Base-by-base conservation (phyloP, 495 filamentous ascomycete genomes). In the Gamarada debralockiae region DNA sequence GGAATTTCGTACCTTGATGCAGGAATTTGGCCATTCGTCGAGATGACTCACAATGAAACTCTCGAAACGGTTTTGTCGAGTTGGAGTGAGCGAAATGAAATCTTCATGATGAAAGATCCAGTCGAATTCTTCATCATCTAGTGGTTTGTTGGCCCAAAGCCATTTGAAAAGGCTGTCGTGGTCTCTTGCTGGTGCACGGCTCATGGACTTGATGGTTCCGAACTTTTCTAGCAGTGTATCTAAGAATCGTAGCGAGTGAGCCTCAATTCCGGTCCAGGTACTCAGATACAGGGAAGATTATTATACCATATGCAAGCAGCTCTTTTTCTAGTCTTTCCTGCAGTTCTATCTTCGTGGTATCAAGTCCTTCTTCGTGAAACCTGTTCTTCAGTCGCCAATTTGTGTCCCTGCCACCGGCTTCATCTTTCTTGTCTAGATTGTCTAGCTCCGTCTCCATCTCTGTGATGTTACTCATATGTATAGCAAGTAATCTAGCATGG, bases 151-250 rank as follows among this genome's bases (percentile, higher is more conserved):
- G 20, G 9, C 12, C 23, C 21, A 48, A 24, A 55, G 8, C 43
- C 43, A 55, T 21, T 43, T 55, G 52, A 55, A 48, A 12, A 55
- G 22, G 29, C 52, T 55, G 18, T 41, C 34, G 22, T 55, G 52
- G 37, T 55, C 52, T 34, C 37, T 39, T 5, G 17, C 22, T 2
- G 52, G 44, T 18, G 52, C 48, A 6, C 13, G 52, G 14, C 37
- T 15, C 45, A 55, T 8, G 5, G 43, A 40, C 25, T 55, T 55
- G 15, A 55, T 17, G 8, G 2, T 2, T 22, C 34, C 14, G 38
- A 22, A 24, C 12, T 55, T 48, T 13, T 25, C 3, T 6, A 55
- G 52, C 12, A 55, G 44, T 2, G 52, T 20, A 33, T 41, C 52
- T 48, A 42, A 15, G 42, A 38, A 54, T 47, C 31, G 9, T 36